Conservation (phyloP, 2,329 filamentous ascomycete species). For the Penicillium sp. region DNA sequence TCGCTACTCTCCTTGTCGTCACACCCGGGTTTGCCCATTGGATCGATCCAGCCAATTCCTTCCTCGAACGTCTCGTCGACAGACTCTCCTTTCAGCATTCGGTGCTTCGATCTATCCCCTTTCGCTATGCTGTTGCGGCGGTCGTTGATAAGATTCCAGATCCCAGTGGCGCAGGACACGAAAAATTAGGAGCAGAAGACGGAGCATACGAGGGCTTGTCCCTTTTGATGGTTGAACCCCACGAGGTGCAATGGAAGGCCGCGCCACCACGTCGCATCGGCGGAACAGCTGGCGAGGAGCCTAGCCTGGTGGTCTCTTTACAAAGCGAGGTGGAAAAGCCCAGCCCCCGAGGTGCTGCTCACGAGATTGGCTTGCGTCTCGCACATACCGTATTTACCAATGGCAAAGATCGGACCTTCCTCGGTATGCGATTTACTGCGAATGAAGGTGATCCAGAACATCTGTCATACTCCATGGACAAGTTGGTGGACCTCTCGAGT, state of each 20-base stretch:
- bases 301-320: slow-evolving; percentile 32
- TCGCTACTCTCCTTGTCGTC: slow-evolving; percentile 36
- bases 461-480: slow-evolving; percentile 24
- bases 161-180: background rate
- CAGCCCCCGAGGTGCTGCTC: slow-evolving; percentile 4
- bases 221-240: slow-evolving; percentile 27
- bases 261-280: slow-evolving; percentile 29
- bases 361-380: slow-evolving; percentile 41
- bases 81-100: too few relatives aligned
- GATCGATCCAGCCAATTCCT: slow-evolving; percentile 32
- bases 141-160: slow-evolving; percentile 39
- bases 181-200: background rate
- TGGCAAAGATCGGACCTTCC: slow-evolving; percentile 41
- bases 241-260: slow-evolving; percentile 31
- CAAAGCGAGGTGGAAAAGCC: slow-evolving; percentile 18
- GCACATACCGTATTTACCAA: slow-evolving; percentile 45
- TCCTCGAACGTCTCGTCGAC: slow-evolving; percentile 33
- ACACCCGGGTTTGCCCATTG: slow-evolving; percentile 40
- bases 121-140: slow-evolving; percentile 33
- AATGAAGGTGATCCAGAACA: slow-evolving; percentile 14
- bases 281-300: slow-evolving; percentile 31
- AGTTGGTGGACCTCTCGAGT: slow-evolving; percentile 30
- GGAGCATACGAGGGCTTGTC: slow-evolving; percentile 37
- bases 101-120: slow-evolving; percentile 24
- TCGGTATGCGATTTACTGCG: slow-evolving; percentile 37